Evolutionary conservation across 805 yeast species (phyloP).

Genomic region (Tetrapisispora arboricola): DNA sequence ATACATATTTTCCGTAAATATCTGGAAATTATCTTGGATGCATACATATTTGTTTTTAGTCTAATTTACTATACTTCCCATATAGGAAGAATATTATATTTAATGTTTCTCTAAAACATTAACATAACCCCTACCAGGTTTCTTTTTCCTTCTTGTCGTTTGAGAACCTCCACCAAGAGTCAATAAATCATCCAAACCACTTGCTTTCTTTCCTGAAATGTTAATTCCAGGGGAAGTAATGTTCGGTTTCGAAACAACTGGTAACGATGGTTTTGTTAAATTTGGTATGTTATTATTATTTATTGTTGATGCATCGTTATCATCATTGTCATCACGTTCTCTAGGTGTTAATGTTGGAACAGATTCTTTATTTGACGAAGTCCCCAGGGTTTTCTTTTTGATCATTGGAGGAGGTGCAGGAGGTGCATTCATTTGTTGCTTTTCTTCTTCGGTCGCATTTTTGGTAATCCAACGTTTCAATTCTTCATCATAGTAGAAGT

Average conservation of each 20-base stretch:
- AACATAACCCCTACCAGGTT: conserved; percentile 50
- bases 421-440: conserved; percentile 56
- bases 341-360: too few species aligned
- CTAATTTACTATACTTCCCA: too few species aligned
- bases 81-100: neutral
- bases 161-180: conserved; percentile 24
- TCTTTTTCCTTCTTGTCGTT: conserved; percentile 32
- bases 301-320: neutral
- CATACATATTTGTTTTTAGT: too few species aligned
- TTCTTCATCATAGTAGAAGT: conserved; percentile 72
- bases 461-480: conserved; percentile 81
- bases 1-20: too few species aligned
- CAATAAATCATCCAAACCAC: conserved; percentile 40
- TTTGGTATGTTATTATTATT: neutral
- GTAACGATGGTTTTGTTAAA: neutral
- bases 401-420: conserved; percentile 51
- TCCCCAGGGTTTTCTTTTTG: conserved; percentile 23
- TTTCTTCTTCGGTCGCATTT: conserved; percentile 56
- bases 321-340: neutral
- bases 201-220: conserved; percentile 21
- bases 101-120: conserved; percentile 43
- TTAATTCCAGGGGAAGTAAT: neutral
- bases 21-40: too few species aligned
- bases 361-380: too few species aligned
- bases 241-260: neutral